Base-by-base conservation (phyloP, 2,329 filamentous ascomycete species). In the Mycosphaerelloides madeirae region DNA sequence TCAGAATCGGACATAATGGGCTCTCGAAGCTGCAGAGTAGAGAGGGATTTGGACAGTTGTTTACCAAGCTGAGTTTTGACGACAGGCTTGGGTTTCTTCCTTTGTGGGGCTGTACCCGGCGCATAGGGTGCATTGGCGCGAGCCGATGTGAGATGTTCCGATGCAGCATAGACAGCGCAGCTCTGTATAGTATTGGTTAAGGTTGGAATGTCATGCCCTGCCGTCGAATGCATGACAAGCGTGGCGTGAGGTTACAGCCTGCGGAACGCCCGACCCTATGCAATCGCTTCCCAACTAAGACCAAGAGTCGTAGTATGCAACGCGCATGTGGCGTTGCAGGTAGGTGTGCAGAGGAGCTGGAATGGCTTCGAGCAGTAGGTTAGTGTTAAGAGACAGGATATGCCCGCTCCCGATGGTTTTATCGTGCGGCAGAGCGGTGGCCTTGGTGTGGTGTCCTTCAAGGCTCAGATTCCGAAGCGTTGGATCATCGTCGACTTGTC, bases 11-110 rank as follows among this genome's bases (percentile, higher is more conserved):
- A 72, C 52, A 74, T 59, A 29, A 68, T 68, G 57, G 65, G 53
- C 41, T 65, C 68, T 55, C 67, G 69, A 58, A 74, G 66, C 55
- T 73, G 71, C 51, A 73, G 71, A 48, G 70, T 74, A 13, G 73
- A 74, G 5, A 65, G 63, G 41, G 54, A 54, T 38, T 52, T 51
- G 38, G 68, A 67, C 39, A 70, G 63, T 50, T 68, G 65, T 45
- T 73, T 64, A 39, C 65, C 60, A 28, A 58, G 47, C 51, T 68
- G 72, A 54, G 56, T 62, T 54, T 69, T 70, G 43, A 64, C 65
- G 2, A 62, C 53, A 35, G 65, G 64, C 52, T 61, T 40, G 28
- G 39, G 35, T 39, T 44, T 49, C 43, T 52, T 54, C 44, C 51
- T 43, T 29, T 44, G 35, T 44, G 34, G 45, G 33, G 16, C 6